These are phyloP conservation scores for Xenosphaeropsis pyriputrescens DNA, from an alignment of 2,329 filamentous ascomycete species.

Conservation along the genomic window DNA sequence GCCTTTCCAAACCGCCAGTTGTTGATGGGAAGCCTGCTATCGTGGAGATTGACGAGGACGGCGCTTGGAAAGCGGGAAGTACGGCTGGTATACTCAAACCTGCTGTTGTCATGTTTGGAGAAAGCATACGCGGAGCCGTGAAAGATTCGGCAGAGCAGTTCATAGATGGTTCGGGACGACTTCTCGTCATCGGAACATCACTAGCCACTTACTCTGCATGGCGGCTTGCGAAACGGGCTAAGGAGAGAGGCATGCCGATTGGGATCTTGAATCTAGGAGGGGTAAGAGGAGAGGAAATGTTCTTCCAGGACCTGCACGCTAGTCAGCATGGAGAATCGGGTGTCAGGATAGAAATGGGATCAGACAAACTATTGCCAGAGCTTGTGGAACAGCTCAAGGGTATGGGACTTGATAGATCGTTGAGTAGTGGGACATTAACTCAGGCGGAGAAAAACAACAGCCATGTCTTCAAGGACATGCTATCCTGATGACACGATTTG, in stretches of 20 bases:
- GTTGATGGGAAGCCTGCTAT: slow-evolving; percentile 36
- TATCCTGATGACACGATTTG: slow-evolving; percentile 27
- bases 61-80: slow-evolving; percentile 55
- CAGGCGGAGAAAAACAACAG: slow-evolving; percentile 7
- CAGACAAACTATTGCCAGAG: slow-evolving; percentile 39
- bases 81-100: slow-evolving; percentile 79
- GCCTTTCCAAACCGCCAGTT: slow-evolving; percentile 47
- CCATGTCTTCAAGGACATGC: slow-evolving; percentile 40
- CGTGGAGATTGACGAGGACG: slow-evolving; percentile 64
- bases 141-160: slow-evolving; percentile 67
- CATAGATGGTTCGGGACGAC: slow-evolving; percentile 58
- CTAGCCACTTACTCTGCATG: slow-evolving; percentile 93
- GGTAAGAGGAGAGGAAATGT: slow-evolving; percentile 61
- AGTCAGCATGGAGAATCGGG: slow-evolving; percentile 33
- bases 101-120: slow-evolving; percentile 92
- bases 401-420: slow-evolving; percentile 2
- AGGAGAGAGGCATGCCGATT: slow-evolving; percentile 71
- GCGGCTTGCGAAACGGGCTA: slow-evolving; percentile 72
- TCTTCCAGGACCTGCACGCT: slow-evolving; percentile 44
- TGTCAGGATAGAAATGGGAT: slow-evolving; percentile 41
- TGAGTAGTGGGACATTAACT: slow-evolving; percentile 1
- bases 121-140: slow-evolving; percentile 57
- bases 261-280: slow-evolving; percentile 82
- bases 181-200: slow-evolving; percentile 77
- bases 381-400: slow-evolving; percentile 33